Conservation (phyloP, 306 rosid species). For the Fagus sylvatica region DNA sequence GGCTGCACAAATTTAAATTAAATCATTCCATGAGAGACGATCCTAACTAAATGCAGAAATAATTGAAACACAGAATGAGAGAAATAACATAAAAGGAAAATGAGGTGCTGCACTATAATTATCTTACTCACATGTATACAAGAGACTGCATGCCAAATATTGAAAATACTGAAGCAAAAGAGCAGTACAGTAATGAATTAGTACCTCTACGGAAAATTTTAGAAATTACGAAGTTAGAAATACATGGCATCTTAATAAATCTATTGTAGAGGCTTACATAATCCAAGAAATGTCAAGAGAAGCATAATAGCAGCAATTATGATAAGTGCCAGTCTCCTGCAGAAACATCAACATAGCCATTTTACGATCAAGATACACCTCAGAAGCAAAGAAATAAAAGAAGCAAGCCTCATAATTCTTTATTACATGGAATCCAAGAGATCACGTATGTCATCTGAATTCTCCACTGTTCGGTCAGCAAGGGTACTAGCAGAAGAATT, state of each 20-base stretch:
- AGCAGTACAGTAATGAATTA: conserved; percentile 9
- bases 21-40: conserved; percentile 23
- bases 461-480: conserved; percentile 47
- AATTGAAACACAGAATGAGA: conserved; percentile 1
- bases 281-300: conserved; percentile 77
- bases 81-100: not conserved
- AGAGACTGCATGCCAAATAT: conserved; percentile 72
- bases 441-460: conserved; percentile 50
- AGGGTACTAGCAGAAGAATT: conserved; percentile 51
- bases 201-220: not conserved
- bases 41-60: not conserved
- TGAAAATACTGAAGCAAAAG: conserved; percentile 66
- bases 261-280: conserved; percentile 52
- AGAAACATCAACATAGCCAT: not conserved
- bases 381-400: not conserved
- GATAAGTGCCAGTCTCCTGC: conserved; percentile 76
- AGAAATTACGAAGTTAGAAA: not conserved
- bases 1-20: conserved; percentile 53
- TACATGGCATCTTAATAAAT: conserved; percentile 15
- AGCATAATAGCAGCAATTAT: conserved; percentile 76
- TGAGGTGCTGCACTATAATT: not conserved
- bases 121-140: conserved; percentile 69
- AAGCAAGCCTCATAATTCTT: not conserved
- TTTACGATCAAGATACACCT: not conserved
- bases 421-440: conserved; percentile 61